Percentiles rank a stretch among this genome's conserved stretches.
Conservation (phyloP, 2,329 filamentous ascomycete species). For the Scorias spongiosa region DNA sequence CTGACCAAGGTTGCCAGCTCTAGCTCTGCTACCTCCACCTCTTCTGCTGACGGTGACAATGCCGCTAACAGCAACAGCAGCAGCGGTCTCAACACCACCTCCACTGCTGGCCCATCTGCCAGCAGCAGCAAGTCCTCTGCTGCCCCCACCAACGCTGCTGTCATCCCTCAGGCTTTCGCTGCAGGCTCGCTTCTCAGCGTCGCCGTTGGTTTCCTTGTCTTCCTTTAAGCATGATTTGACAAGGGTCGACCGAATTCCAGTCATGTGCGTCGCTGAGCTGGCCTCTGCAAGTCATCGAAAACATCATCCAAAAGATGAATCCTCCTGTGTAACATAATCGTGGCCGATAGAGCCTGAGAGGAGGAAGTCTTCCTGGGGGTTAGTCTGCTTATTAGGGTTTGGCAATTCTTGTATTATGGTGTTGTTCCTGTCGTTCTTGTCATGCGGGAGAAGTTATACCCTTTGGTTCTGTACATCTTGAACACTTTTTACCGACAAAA, state of each 20-base stretch:
- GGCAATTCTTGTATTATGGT: too few relatives aligned
- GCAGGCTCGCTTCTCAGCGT: slow-evolving; percentile 12
- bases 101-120: background rate
- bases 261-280: background rate
- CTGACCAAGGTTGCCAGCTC: slow-evolving; percentile 1
- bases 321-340: too few relatives aligned
- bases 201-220: slow-evolving; percentile 8
- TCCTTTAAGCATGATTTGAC: slow-evolving; percentile 4
- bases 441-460: too few relatives aligned
- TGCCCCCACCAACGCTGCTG: background rate
- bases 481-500: too few relatives aligned
- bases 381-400: too few relatives aligned
- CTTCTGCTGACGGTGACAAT: background rate
- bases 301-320: too few relatives aligned
- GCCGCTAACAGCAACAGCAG: slow-evolving; percentile 2
- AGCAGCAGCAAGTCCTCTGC: background rate
- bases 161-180: background rate
- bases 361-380: too few relatives aligned
- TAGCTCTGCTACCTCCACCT: slow-evolving; percentile 4
- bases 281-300: background rate
- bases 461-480: too few relatives aligned
- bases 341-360: too few relatives aligned
- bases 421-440: too few relatives aligned
- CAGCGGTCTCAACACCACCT: slow-evolving; percentile 2
- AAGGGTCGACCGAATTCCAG: too few relatives aligned